Percentiles rank a stretch among this genome's conserved stretches.
phyloP scores from a whole-genome alignment of 345 rosid genomes.

The Sonneratia caseolaris region DNA sequence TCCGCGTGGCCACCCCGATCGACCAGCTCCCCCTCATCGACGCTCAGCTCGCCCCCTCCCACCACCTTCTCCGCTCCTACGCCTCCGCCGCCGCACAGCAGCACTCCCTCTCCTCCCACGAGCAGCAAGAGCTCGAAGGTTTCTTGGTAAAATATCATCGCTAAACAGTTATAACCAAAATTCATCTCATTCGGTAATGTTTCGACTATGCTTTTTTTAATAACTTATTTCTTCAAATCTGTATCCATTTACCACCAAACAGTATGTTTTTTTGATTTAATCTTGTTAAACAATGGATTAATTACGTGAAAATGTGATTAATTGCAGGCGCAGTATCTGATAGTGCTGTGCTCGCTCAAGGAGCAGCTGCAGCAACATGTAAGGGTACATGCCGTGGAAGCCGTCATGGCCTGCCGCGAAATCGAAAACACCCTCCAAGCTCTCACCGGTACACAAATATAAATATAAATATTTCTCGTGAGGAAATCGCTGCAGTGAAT shows the following conservation, averaged over 20 bases:
- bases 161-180: too few species aligned
- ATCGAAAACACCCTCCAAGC: constrained; percentile 80
- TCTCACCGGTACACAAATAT: constrained; percentile 51
- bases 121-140: constrained; percentile 83
- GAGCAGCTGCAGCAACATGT: constrained; percentile 99
- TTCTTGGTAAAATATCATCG: constrained; percentile 1
- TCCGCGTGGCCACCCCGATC: constrained; percentile 90
- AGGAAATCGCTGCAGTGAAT: too few species aligned
- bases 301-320: too few species aligned
- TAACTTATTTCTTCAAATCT: too few species aligned
- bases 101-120: constrained; percentile 42
- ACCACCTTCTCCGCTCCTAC: constrained; percentile 77
- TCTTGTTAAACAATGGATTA: too few species aligned
- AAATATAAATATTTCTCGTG: too few species aligned
- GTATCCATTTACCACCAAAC: too few species aligned
- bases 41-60: constrained; percentile 79
- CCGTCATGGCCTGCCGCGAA: constrained; percentile 98
- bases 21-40: constrained; percentile 93
- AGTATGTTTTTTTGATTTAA: too few species aligned
- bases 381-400: constrained; percentile 96
- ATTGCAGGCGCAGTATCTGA: constrained; percentile 74
- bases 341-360: constrained; percentile 84
- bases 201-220: too few species aligned
- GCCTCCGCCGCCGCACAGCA: constrained; percentile 33
- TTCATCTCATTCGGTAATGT: too few species aligned